A percentile compares a stretch with the other conserved stretches of the same genome.
phyloP scores from a whole-genome alignment of 257 asterid genomes.

The Henckelia pumila region DNA sequence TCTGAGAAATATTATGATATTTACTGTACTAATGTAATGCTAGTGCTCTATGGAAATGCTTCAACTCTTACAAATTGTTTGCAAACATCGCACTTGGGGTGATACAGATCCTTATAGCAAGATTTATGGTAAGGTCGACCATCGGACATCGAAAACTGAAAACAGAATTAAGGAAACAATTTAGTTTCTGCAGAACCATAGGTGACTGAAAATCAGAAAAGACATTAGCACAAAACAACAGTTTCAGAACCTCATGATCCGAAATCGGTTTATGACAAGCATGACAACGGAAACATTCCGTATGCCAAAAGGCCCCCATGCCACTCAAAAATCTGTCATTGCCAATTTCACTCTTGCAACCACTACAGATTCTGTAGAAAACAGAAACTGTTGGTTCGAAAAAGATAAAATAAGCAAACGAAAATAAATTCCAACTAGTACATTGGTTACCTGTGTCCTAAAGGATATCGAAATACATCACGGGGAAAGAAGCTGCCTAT shows the following conservation, averaged over 20 bases:
- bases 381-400: constrained; percentile 2
- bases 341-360: constrained; percentile 87
- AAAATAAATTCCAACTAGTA: constrained; percentile 4
- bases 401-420: background rate
- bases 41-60: background rate
- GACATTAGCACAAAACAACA: constrained; percentile 2
- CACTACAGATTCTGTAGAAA: constrained; percentile 71
- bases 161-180: constrained; percentile 19
- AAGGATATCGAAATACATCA: constrained; percentile 45
- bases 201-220: constrained; percentile 1
- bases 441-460: constrained; percentile 59
- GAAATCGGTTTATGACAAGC: constrained; percentile 79
- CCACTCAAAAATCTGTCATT: constrained; percentile 86
- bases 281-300: constrained; percentile 86
- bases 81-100: constrained; percentile 87
- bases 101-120: constrained; percentile 67
- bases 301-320: constrained; percentile 97
- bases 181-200: background rate
- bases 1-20: background rate
- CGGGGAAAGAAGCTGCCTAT: constrained; percentile 59
- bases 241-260: constrained; percentile 65
- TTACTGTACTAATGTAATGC: no score
- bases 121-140: constrained; percentile 68
- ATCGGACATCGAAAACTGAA: constrained; percentile 59
- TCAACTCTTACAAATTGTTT: constrained; percentile 57